Percentiles rank a stretch among this genome's conserved stretches.
Conservation (phyloP, 371 early-diverging fungal species). For the Mortierella sp. region DNA sequence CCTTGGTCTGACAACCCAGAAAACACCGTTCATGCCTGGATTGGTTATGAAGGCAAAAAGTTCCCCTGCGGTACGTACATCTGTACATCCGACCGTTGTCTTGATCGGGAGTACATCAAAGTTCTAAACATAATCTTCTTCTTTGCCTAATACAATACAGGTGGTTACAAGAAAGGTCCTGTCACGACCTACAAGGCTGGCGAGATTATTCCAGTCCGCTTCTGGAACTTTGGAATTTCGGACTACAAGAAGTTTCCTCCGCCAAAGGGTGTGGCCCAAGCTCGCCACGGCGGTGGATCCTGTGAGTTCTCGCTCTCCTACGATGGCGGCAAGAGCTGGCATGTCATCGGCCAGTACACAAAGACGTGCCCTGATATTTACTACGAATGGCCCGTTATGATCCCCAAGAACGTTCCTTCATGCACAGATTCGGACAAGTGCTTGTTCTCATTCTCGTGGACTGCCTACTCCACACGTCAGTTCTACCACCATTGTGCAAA, state of each 20-base stretch:
- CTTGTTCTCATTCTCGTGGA: slow-evolving; percentile 42
- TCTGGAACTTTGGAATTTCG: slow-evolving; percentile 39
- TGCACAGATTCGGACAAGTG: slow-evolving; percentile 39
- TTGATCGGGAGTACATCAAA: no score
- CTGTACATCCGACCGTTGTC: background rate
- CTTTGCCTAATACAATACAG: background rate
- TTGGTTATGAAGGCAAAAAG: slow-evolving; percentile 35
- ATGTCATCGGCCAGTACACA: slow-evolving; percentile 63
- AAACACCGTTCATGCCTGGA: slow-evolving; percentile 36
- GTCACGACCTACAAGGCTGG: slow-evolving; percentile 49
- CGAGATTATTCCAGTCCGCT: slow-evolving; percentile 37
- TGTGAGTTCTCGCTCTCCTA: slow-evolving; percentile 76
- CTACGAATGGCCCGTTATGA: slow-evolving; percentile 39
- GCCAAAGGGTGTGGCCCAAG: slow-evolving; percentile 12
- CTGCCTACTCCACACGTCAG: slow-evolving; percentile 14
- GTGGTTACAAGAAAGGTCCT: slow-evolving; percentile 42
- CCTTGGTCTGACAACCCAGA: slow-evolving; percentile 28
- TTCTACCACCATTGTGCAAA: slow-evolving; percentile 26
- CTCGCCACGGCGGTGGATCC: slow-evolving; percentile 69
- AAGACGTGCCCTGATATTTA: slow-evolving; percentile 56
- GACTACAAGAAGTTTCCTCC: slow-evolving; percentile 35
- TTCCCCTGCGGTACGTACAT: slow-evolving; percentile 35
- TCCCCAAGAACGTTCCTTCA: slow-evolving; percentile 38
- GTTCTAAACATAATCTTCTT: background rate
- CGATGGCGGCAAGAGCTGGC: slow-evolving; percentile 69